A percentile compares a stretch with the other conserved stretches of the same genome.
phyloP scores from a whole-genome alignment of 345 rosid species.

The Eucalyptus rudis region DNA sequence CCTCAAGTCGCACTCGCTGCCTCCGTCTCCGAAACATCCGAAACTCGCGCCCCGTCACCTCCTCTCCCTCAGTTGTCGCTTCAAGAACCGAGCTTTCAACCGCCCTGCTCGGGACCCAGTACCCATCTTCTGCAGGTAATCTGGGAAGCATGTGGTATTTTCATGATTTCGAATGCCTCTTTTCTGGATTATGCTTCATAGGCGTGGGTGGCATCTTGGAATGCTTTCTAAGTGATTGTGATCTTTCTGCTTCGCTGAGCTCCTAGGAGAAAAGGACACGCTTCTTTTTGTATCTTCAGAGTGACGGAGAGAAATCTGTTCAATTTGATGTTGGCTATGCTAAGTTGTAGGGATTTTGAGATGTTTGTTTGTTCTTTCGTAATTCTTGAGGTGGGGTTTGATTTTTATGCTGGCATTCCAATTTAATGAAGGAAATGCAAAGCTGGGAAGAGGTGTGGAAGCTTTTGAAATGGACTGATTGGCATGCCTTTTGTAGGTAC shows the following conservation, averaged over 20 bases:
- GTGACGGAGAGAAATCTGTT: neutral
- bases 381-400: neutral
- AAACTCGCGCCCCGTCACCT: neutral
- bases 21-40: slow-evolving; percentile 14
- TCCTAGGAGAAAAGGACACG: rapidly evolving
- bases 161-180: neutral
- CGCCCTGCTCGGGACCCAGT: slow-evolving; percentile 2
- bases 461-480: neutral
- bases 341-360: neutral
- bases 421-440: neutral
- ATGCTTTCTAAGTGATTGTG: neutral
- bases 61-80: neutral
- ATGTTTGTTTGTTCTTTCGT: neutral
- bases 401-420: neutral
- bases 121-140: slow-evolving; percentile 22
- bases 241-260: neutral
- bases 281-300: neutral
- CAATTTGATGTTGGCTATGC: neutral
- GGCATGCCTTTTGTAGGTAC: neutral
- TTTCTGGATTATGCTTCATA: neutral
- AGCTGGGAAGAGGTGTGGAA: neutral
- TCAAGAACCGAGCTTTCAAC: neutral
- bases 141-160: neutral
- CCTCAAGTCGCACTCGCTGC: slow-evolving; percentile 20
- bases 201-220: neutral